Conservation (phyloP, 73 alveolate species). For the Paramecium bursaria region DNA sequence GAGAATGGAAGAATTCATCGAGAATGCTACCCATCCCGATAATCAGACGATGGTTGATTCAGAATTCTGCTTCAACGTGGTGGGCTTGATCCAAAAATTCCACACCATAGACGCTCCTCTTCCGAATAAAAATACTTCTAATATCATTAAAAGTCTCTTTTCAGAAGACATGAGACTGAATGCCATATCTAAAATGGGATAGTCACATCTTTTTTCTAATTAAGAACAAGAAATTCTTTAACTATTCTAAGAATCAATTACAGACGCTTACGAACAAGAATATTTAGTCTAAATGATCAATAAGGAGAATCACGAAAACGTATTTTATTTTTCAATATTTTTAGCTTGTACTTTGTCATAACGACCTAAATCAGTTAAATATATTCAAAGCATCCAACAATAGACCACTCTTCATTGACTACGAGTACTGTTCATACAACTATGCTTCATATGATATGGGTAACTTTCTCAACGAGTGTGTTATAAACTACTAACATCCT, state of each 20-base stretch:
- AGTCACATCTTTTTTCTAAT: not conserved
- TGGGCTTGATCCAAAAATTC: constrained; percentile 22
- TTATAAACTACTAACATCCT: constrained; percentile 19
- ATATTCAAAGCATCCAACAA: constrained; percentile 18
- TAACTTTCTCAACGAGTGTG: constrained; percentile 44
- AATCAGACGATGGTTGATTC: constrained; percentile 3
- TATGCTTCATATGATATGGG: constrained; percentile 59
- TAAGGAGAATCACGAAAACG: constrained; percentile 47
- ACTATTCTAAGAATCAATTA: not conserved
- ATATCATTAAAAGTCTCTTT: too few species aligned
- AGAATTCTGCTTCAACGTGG: not conserved
- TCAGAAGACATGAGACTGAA: not conserved
- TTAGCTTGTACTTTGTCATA: constrained; percentile 40
- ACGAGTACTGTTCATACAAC: constrained; percentile 55
- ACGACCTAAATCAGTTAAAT: constrained; percentile 50
- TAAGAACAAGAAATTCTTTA: not conserved
- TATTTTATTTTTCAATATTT: constrained; percentile 26
- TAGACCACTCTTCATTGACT: constrained; percentile 17
- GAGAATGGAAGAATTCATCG: constrained; percentile 48
- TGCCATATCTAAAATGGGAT: not conserved
- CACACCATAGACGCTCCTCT: constrained; percentile 2
- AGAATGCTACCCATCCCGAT: not conserved
- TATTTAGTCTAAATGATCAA: constrained; percentile 4
- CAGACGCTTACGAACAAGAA: not conserved
- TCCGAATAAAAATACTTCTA: constrained; percentile 1